Evolutionary conservation across 495 filamentous ascomycete species (phyloP).

Genomic region (Glarea lozoyensis): DNA sequence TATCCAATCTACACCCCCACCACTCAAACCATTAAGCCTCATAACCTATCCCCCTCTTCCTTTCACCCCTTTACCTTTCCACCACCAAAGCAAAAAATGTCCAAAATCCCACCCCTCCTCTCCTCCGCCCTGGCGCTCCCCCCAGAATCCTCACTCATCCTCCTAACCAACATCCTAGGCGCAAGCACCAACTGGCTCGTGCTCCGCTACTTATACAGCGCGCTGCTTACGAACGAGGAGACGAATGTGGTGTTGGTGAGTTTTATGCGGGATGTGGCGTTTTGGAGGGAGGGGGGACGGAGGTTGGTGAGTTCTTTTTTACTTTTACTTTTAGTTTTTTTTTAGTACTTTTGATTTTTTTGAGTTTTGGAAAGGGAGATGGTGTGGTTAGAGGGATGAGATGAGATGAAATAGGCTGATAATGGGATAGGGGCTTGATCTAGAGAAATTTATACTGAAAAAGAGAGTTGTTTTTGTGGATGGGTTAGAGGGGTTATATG

Average conservation of each 20-base stretch:
- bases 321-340: slow-evolving; percentile 1
- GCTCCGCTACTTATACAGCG: slow-evolving; percentile 51
- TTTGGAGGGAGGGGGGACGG: slow-evolving; percentile 61
- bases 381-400: too few species aligned
- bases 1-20: too few species aligned
- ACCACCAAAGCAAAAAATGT: slow-evolving; percentile 19
- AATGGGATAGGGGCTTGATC: slow-evolving; percentile 54
- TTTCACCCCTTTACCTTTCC: slow-evolving; percentile 10
- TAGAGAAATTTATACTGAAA: slow-evolving; percentile 46
- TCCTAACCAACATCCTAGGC: slow-evolving; percentile 66
- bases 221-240: slow-evolving; percentile 27
- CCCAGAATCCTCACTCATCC: slow-evolving; percentile 45
- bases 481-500: slow-evolving; percentile 56
- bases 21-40: too few species aligned
- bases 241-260: slow-evolving; percentile 64
- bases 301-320: slow-evolving; percentile 43
- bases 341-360: slow-evolving; percentile 3
- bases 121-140: slow-evolving; percentile 47
- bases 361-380: background rate
- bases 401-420: too few species aligned
- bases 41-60: too few species aligned
- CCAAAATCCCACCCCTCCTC: slow-evolving; percentile 57
- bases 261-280: slow-evolving; percentile 65
- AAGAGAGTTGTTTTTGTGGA: slow-evolving; percentile 64
- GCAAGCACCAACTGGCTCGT: slow-evolving; percentile 70